A percentile compares a stretch with the other conserved stretches of the same genome.
These are phyloP conservation scores for Hyphopichia khmerensis DNA, from an alignment of 1,139 yeast species.

Conservation along the genomic window DNA sequence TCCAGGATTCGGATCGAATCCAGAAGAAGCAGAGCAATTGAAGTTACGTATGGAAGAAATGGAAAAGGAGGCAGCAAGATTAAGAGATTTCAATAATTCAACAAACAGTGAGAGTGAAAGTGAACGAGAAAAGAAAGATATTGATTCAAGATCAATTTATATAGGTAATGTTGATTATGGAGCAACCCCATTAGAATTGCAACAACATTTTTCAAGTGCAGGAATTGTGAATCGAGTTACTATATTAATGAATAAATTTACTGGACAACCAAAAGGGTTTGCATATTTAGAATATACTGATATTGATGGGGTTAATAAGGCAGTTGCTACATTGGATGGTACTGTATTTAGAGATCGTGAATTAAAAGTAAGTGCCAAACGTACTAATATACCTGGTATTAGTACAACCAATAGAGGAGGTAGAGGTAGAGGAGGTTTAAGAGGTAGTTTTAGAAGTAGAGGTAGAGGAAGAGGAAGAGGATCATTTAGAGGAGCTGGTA, in stretches of 20 bases:
- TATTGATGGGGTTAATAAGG: slow-evolving; percentile 59
- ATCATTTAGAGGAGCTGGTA: slow-evolving; percentile 20
- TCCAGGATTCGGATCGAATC: slow-evolving; percentile 7
- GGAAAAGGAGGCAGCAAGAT: slow-evolving; percentile 29
- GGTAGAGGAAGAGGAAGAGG: slow-evolving; percentile 28
- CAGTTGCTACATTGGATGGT: slow-evolving; percentile 64
- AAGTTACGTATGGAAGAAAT: slow-evolving; percentile 20
- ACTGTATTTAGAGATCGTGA: slow-evolving; percentile 64
- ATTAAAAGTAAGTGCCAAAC: slow-evolving; percentile 69
- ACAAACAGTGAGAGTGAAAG: slow-evolving; percentile 13
- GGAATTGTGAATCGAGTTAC: slow-evolving; percentile 87
- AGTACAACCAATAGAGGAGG: slow-evolving; percentile 46
- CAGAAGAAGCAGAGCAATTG: slow-evolving; percentile 12
- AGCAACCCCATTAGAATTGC: slow-evolving; percentile 77
- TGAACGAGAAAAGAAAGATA: slow-evolving; percentile 39
- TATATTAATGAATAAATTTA: slow-evolving; percentile 64
- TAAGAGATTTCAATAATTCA: slow-evolving; percentile 22
- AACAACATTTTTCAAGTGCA: slow-evolving; percentile 69
- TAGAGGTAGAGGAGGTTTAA: slow-evolving; percentile 25
- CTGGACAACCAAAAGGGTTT: slow-evolving; percentile 83
- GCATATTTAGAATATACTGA: slow-evolving; percentile 82
- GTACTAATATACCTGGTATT: slow-evolving; percentile 79
- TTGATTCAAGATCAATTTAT: slow-evolving; percentile 77
- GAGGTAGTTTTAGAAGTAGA: slow-evolving; percentile 22
- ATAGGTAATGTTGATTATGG: slow-evolving; percentile 87